Evolutionary conservation across 225 moss, liverwort and hornwort species (phyloP).

Genomic region (Pseudisothecium myosuroides): DNA sequence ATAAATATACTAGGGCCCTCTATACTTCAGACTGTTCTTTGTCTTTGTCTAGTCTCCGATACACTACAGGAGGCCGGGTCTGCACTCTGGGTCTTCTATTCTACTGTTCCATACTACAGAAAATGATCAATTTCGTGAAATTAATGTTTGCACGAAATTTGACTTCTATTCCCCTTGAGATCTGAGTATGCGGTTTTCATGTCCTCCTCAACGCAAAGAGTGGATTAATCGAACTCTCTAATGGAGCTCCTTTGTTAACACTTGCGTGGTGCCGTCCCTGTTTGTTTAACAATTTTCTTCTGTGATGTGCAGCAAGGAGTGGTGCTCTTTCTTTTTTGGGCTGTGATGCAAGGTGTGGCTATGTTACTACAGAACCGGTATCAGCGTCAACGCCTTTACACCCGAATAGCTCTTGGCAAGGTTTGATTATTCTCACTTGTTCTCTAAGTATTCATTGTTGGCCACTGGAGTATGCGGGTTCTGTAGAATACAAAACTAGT

Average conservation of each 20-base stretch:
- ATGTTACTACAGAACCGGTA: slow-evolving; percentile 97
- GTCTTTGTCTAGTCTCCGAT: not conserved
- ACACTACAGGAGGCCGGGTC: not conserved
- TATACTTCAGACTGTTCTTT: not conserved
- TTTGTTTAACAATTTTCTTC: not conserved
- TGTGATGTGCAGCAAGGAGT: slow-evolving; percentile 69
- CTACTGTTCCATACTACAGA: not conserved
- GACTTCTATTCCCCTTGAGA: not conserved
- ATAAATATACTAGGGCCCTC: not conserved
- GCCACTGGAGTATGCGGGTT: not conserved
- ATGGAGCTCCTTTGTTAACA: not conserved
- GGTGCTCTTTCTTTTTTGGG: slow-evolving; percentile 78
- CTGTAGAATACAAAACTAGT: not conserved
- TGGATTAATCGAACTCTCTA: not conserved
- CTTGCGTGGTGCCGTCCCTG: not conserved
- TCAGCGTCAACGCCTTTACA: slow-evolving; percentile 87
- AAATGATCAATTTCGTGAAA: not conserved
- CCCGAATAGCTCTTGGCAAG: slow-evolving; percentile 93
- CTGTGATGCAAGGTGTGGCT: slow-evolving; percentile 96
- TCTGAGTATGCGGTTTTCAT: not conserved
- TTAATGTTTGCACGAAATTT: not conserved
- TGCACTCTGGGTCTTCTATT: not conserved
- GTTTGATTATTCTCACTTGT: not conserved
- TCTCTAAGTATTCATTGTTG: not conserved
- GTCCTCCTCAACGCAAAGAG: not conserved